A percentile compares a stretch with the other conserved stretches of the same genome.
phyloP scores from a whole-genome alignment of 306 rosid species.

The Cyamopsis tetragonoloba region DNA sequence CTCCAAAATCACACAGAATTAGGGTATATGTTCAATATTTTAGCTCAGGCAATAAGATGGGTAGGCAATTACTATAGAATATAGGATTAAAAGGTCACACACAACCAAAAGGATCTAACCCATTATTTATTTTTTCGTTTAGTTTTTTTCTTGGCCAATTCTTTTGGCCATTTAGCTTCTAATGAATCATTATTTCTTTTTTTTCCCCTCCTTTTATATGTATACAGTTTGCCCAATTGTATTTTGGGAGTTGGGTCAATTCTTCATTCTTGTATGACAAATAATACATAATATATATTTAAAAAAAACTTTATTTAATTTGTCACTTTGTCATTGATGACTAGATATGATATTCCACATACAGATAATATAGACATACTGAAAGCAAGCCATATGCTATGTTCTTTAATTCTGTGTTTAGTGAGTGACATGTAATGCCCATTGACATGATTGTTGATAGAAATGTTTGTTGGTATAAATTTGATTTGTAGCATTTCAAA shows the following conservation, averaged over 20 bases:
- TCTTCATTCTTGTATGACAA: conserved; percentile 25
- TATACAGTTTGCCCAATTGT: conserved; percentile 26
- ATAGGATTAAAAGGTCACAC: conserved; percentile 6
- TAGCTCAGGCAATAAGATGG: background rate
- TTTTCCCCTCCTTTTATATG: background rate
- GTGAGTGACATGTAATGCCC: background rate
- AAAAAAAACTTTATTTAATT: background rate
- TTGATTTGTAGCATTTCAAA: conserved; percentile 6
- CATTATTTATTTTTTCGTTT: conserved; percentile 19
- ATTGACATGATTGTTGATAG: background rate
- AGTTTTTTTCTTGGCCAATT: conserved; percentile 16
- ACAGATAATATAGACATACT: conserved; percentile 19
- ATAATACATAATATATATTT: background rate
- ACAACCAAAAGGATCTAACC: conserved; percentile 26
- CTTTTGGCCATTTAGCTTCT: conserved; percentile 21
- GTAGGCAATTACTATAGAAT: background rate
- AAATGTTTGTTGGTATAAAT: background rate
- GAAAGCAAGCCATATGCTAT: background rate
- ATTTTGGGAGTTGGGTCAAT: conserved; percentile 24
- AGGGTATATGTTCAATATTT: background rate
- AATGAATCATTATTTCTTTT: conserved; percentile 2
- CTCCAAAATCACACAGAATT: background rate
- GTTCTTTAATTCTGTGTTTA: too few species aligned
- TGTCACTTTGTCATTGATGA: conserved; percentile 11
- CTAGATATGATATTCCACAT: conserved; percentile 22